These are phyloP conservation scores for Aspergillus sp. DNA, from an alignment of 2,329 filamentous ascomycete species.

Conservation along the genomic window DNA sequence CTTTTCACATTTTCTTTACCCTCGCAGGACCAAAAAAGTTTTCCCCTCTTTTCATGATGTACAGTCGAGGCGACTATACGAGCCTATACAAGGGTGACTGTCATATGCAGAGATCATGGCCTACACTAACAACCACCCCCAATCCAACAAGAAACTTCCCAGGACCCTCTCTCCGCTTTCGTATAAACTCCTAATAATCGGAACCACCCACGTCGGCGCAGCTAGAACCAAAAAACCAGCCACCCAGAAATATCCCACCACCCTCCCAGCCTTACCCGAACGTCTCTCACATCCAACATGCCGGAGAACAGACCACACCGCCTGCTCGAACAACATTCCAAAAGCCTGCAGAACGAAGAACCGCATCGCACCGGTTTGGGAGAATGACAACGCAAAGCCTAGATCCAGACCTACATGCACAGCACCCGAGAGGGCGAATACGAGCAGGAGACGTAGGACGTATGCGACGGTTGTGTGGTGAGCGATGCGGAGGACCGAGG, in stretches of 20 bases:
- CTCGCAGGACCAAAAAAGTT: too few species aligned
- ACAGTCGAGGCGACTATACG: too few species aligned
- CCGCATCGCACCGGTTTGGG: conserved; percentile 7
- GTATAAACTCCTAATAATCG: conserved; percentile 10
- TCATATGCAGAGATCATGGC: too few species aligned
- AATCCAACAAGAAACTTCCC: conserved; percentile 9
- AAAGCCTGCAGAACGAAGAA: conserved; percentile 14
- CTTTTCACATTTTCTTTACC: background rate
- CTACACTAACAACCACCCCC: background rate
- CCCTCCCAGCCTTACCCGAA: background rate
- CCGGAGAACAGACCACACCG: background rate
- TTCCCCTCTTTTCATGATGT: too few species aligned
- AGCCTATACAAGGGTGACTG: too few species aligned
- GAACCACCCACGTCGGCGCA: conserved; percentile 13
- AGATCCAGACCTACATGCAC: conserved; percentile 13
- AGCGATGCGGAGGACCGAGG: conserved; percentile 4
- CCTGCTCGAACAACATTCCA: background rate
- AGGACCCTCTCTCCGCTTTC: conserved; percentile 9
- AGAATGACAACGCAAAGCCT: conserved; percentile 9
- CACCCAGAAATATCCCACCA: conserved; percentile 13
- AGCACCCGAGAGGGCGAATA: conserved; percentile 10
- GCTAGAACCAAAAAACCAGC: conserved; percentile 8
- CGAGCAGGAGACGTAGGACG: conserved; percentile 6
- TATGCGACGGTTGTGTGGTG: background rate
- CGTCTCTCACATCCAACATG: background rate